These are phyloP conservation scores for Persicaria maculosa DNA, from an alignment of 148 eudicot species.

Conservation along the genomic window DNA sequence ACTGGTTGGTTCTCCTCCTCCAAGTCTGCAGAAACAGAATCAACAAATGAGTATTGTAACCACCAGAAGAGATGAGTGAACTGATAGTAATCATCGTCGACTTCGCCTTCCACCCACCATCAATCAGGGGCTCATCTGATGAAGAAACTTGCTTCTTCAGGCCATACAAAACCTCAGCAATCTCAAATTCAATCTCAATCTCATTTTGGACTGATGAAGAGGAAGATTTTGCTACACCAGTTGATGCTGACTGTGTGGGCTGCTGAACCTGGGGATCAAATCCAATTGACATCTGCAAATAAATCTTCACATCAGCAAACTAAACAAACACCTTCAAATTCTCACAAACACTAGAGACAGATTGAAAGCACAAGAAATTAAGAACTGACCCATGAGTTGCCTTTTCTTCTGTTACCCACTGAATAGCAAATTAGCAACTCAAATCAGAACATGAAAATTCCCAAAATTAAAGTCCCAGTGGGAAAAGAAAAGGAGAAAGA, in stretches of 20 bases:
- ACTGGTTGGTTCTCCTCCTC: background rate
- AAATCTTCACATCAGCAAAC: background rate
- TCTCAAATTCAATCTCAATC: constrained; percentile 10
- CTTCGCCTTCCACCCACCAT: background rate
- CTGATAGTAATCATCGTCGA: background rate
- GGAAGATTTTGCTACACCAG: background rate
- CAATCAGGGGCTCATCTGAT: background rate
- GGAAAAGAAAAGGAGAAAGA: background rate
- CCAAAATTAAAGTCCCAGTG: background rate
- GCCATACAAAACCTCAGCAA: constrained; percentile 9
- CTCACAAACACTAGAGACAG: background rate
- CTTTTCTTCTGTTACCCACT: constrained; percentile 9
- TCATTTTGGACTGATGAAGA: background rate
- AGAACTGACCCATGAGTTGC: constrained; percentile 8
- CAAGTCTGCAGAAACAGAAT: background rate
- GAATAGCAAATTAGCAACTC: background rate
- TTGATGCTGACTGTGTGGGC: background rate
- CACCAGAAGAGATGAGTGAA: background rate
- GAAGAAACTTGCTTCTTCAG: constrained; percentile 1
- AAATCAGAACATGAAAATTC: background rate
- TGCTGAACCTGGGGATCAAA: background rate
- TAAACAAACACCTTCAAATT: background rate
- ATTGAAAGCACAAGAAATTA: background rate
- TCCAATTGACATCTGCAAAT: constrained; percentile 6
- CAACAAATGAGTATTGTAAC: background rate